Evolutionary conservation across 208 protist genomes (phyloP).

Genomic region (Leishmania guyanensis): DNA sequence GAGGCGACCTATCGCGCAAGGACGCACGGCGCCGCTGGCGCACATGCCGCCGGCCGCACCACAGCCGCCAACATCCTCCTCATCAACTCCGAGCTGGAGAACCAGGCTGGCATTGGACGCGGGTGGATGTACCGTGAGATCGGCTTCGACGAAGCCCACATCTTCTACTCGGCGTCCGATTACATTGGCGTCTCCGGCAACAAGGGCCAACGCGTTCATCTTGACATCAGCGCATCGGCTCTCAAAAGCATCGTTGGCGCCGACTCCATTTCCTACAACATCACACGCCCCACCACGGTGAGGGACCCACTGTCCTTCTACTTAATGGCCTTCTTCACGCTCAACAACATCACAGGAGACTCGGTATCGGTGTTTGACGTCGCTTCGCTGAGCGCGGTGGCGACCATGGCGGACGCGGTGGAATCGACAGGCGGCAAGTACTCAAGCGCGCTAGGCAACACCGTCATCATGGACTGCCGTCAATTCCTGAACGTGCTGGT

Average conservation of each 20-base stretch:
- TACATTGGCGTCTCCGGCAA: conserved; percentile 63
- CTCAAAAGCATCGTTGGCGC: conserved; percentile 10
- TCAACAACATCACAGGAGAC: conserved; percentile 56
- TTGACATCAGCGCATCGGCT: conserved; percentile 32
- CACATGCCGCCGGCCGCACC: background rate
- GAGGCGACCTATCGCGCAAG: conserved; percentile 7
- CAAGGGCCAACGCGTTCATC: conserved; percentile 59
- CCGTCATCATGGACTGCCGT: conserved; percentile 86
- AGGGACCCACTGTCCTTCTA: conserved; percentile 29
- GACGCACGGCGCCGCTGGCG: background rate
- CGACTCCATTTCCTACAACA: conserved; percentile 13
- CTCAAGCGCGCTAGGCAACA: conserved; percentile 87
- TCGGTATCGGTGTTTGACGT: conserved; percentile 40
- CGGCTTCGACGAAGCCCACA: conserved; percentile 81
- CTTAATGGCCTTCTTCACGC: conserved; percentile 36
- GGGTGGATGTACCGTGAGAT: conserved; percentile 79
- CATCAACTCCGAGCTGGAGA: conserved; percentile 69
- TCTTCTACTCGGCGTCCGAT: conserved; percentile 67
- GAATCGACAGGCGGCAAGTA: conserved; percentile 87
- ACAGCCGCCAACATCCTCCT: conserved; percentile 61
- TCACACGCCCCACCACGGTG: conserved; percentile 30
- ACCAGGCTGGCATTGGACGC: conserved; percentile 78
- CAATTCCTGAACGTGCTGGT: conserved; percentile 41
- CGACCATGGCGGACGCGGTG: conserved; percentile 79
- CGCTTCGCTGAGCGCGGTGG: conserved; percentile 13